These are phyloP conservation scores for Nemania bipapillata DNA, from an alignment of 2,329 filamentous ascomycete species.

Conservation along the genomic window DNA sequence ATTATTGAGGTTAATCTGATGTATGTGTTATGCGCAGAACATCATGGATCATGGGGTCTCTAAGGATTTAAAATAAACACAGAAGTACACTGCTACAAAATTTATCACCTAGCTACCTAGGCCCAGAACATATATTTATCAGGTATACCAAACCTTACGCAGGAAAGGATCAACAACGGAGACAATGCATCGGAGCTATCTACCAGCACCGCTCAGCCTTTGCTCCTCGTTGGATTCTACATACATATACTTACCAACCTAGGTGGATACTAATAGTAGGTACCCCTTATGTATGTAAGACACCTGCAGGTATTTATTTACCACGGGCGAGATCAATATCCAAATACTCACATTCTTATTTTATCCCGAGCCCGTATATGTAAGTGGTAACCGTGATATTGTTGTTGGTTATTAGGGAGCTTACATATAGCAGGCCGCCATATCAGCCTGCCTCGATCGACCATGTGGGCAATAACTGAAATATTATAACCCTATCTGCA, in stretches of 20 bases:
- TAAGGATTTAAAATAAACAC: background rate
- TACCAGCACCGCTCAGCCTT: background rate
- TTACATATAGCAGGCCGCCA: background rate
- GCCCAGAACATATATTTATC: no score
- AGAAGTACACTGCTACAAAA: background rate
- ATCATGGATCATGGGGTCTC: no score
- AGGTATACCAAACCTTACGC: no score
- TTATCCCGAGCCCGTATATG: background rate
- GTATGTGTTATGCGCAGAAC: no score
- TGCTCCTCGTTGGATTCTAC: background rate
- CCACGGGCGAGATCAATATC: background rate
- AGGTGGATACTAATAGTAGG: no score
- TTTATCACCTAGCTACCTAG: background rate
- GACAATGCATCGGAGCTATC: background rate
- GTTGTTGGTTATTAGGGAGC: background rate
- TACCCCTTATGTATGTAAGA: no score
- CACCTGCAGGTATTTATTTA: no score
- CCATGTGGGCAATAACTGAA: conserved; percentile 5
- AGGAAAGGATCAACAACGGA: background rate
- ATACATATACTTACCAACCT: background rate
- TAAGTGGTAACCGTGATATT: background rate
- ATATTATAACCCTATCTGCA: conserved; percentile 2
- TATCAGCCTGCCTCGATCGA: conserved; percentile 2
- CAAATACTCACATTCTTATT: background rate
- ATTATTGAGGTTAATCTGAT: background rate